phyloP scores from a whole-genome alignment of 257 asterid species.

The Paulownia fortunei region DNA sequence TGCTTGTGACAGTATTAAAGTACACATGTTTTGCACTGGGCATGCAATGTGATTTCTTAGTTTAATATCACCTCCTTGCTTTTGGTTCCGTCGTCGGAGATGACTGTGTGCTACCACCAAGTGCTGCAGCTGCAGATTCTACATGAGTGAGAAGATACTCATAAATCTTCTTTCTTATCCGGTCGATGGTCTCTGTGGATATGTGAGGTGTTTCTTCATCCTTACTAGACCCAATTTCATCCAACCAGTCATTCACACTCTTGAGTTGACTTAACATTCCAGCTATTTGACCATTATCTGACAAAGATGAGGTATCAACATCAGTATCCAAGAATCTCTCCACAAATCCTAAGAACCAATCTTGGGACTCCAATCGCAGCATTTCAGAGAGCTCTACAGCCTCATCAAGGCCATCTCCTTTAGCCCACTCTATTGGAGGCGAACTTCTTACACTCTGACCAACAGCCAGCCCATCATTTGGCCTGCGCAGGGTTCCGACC shows the following conservation, averaged over 20 bases:
- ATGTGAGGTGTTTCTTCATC: conserved; percentile 66
- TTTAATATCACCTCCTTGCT: conserved; percentile 53
- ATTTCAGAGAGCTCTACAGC: conserved; percentile 85
- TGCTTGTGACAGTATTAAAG: conserved; percentile 34
- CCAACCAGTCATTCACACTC: conserved; percentile 97
- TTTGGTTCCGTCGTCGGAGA: conserved; percentile 56
- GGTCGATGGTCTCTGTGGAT: conserved; percentile 67
- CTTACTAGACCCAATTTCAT: conserved; percentile 68
- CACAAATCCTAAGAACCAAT: conserved; percentile 92
- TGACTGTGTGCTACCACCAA: conserved; percentile 68
- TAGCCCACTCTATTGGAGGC: conserved; percentile 81
- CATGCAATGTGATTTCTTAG: conserved; percentile 1
- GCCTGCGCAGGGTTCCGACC: conserved; percentile 53
- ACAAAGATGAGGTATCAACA: conserved; percentile 72
- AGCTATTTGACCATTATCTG: conserved; percentile 92
- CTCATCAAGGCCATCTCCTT: conserved; percentile 84
- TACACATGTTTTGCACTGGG: neutral
- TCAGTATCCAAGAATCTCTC: conserved; percentile 93
- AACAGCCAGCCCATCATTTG: conserved; percentile 46
- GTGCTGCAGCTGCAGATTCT: conserved; percentile 96
- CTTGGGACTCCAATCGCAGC: conserved; percentile 76
- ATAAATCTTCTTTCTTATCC: conserved; percentile 93
- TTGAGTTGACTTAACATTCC: conserved; percentile 94
- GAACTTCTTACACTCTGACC: conserved; percentile 52
- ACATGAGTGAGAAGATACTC: conserved; percentile 97